Evolutionary conservation across 176 grass and related monocot species (phyloP).

Genomic region (Tillandsia fasciculata): DNA sequence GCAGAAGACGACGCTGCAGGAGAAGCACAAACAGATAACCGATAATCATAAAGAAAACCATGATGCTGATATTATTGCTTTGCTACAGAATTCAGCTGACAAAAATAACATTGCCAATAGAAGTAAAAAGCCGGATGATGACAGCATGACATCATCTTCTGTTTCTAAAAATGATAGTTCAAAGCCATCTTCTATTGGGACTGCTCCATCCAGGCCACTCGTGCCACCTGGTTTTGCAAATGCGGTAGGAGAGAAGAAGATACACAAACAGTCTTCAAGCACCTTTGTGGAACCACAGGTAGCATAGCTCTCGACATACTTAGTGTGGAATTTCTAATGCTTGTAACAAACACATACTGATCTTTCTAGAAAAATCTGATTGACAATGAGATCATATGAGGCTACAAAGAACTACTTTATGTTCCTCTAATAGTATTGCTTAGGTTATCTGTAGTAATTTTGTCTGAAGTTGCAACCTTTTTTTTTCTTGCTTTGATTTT

Average conservation of each 20-base stretch:
- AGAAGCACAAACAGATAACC: constrained; percentile 48
- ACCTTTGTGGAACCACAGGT: constrained; percentile 35
- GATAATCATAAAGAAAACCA: constrained; percentile 34
- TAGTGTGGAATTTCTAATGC: no score
- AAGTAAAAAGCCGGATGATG: constrained; percentile 39
- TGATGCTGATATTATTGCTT: constrained; percentile 46
- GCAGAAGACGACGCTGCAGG: constrained; percentile 77
- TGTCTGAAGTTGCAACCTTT: no score
- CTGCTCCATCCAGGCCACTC: constrained; percentile 28
- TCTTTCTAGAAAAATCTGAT: not conserved
- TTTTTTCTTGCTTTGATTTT: no score
- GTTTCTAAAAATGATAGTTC: constrained; percentile 25
- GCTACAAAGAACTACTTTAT: not conserved
- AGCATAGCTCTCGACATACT: not conserved
- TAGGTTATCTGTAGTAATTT: no score
- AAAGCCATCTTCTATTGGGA: constrained; percentile 23
- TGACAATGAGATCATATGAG: not conserved
- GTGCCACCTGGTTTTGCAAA: constrained; percentile 44
- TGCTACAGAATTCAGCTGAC: constrained; percentile 46
- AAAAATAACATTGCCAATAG: constrained; percentile 26
- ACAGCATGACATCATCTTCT: constrained; percentile 23
- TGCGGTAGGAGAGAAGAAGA: constrained; percentile 28
- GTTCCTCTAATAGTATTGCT: no score
- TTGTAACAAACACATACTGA: not conserved
- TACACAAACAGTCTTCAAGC: constrained; percentile 22